phyloP scores from a whole-genome alignment of 2,329 filamentous ascomycete genomes.

The Juglanconis oblonga region DNA sequence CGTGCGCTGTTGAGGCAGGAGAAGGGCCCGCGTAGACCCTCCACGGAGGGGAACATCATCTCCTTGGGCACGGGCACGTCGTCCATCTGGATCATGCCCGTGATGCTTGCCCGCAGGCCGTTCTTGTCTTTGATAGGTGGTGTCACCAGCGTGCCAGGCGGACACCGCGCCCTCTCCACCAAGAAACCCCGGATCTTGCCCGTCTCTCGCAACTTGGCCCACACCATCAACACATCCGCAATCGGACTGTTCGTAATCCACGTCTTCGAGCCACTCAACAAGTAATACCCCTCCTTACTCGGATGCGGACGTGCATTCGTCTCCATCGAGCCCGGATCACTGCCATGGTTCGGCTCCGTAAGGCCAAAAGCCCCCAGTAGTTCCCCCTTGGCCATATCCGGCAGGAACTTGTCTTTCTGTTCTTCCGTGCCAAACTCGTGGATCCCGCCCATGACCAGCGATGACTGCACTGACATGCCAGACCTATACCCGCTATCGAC shows the following conservation, averaged over 20 bases:
- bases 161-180: slow-evolving; percentile 80
- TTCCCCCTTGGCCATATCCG: slow-evolving; percentile 72
- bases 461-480: slow-evolving; percentile 85
- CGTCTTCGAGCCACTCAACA: slow-evolving; percentile 75
- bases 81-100: slow-evolving; percentile 96
- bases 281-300: slow-evolving; percentile 71
- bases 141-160: slow-evolving; percentile 84
- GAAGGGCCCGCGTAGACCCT: slow-evolving; percentile 86
- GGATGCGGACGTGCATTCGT: slow-evolving; percentile 74
- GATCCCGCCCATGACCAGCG: slow-evolving; percentile 82
- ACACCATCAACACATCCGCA: slow-evolving; percentile 76
- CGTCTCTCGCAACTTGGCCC: slow-evolving; percentile 88
- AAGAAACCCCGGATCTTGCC: slow-evolving; percentile 94
- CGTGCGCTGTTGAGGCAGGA: slow-evolving; percentile 91
- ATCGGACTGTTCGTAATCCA: slow-evolving; percentile 93
- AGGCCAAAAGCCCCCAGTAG: slow-evolving; percentile 78
- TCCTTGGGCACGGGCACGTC: slow-evolving; percentile 81
- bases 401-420: slow-evolving; percentile 76
- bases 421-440: slow-evolving; percentile 77
- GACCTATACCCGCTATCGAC: slow-evolving; percentile 85
- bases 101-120: slow-evolving; percentile 86
- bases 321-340: slow-evolving; percentile 84
- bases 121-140: slow-evolving; percentile 94
- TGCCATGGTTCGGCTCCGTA: slow-evolving; percentile 86
- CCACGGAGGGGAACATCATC: slow-evolving; percentile 91